Conservation (phyloP, 2,329 filamentous ascomycete genomes). For the Pseudocercospora fuligena region DNA sequence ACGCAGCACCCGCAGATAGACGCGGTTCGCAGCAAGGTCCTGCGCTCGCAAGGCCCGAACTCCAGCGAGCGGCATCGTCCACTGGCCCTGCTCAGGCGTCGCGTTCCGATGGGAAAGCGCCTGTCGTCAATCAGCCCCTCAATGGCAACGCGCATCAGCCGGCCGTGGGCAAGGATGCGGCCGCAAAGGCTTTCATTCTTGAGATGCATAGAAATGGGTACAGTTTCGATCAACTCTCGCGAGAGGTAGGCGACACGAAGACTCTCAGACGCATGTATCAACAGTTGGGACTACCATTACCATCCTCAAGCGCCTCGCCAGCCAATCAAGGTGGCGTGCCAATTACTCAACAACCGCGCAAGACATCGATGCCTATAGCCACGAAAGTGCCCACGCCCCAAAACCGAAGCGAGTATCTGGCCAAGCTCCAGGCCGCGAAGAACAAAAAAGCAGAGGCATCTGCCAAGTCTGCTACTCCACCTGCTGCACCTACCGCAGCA, state of each 20-base stretch:
- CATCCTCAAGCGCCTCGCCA: conserved; percentile 9
- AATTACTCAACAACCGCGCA: conserved; percentile 9
- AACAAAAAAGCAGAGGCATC: conserved; percentile 56
- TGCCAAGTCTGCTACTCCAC: conserved; percentile 1
- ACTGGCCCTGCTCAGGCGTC: conserved; percentile 11
- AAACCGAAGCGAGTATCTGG: conserved; percentile 77
- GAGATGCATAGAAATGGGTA: conserved; percentile 63
- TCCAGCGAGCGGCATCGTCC: conserved; percentile 14
- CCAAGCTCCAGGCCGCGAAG: conserved; percentile 75
- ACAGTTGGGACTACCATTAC: conserved; percentile 60
- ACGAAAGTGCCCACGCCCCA: conserved; percentile 40
- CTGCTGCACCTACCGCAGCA: conserved; percentile 1
- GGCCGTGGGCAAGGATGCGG: conserved; percentile 19
- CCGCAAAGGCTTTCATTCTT: conserved; percentile 36
- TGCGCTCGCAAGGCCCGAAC: conserved; percentile 9
- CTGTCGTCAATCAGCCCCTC: background rate
- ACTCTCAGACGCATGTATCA: conserved; percentile 69
- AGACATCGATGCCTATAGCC: conserved; percentile 30
- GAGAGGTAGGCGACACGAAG: conserved; percentile 70
- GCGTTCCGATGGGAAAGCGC: conserved; percentile 13
- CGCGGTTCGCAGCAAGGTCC: conserved; percentile 22
- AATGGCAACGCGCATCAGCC: background rate
- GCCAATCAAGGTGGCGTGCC: conserved; percentile 1
- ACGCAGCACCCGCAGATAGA: conserved; percentile 13
- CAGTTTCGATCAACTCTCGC: conserved; percentile 72